Evolutionary conservation across 192 early-diverging fungal genomes (phyloP).

Genomic region (Linnemannia elongata): DNA sequence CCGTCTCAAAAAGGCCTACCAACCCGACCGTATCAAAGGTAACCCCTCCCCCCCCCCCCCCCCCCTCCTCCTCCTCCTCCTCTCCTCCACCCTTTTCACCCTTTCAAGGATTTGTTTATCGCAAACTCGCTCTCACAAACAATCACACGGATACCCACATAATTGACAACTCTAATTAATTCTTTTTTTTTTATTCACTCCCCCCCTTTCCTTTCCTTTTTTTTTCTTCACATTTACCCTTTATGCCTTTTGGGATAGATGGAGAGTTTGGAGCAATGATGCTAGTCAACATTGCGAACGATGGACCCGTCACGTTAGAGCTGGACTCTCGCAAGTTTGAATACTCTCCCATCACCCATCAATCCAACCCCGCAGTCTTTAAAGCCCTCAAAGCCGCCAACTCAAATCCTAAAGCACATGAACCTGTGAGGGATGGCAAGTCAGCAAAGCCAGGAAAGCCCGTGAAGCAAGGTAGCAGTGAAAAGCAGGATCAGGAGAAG

Average conservation of each 20-base stretch:
- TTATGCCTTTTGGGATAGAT: constrained; percentile 59
- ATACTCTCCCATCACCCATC: constrained; percentile 44
- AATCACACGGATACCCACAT: not conserved
- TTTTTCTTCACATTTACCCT: not conserved
- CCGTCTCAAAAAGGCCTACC: constrained; percentile 73
- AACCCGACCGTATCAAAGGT: constrained; percentile 81
- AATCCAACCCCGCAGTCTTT: constrained; percentile 9
- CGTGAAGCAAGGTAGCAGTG: not conserved
- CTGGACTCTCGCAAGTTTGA: constrained; percentile 69
- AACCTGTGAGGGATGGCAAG: not conserved
- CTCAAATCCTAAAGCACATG: not conserved
- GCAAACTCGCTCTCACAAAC: not conserved
- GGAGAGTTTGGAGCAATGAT: constrained; percentile 98
- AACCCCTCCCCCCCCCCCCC: not conserved
- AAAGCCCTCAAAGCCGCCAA: constrained; percentile 18
- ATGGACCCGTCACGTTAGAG: constrained; percentile 73
- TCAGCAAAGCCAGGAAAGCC: not conserved
- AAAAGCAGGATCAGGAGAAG: too few species aligned
- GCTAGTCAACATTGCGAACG: constrained; percentile 90
- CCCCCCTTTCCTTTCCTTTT: too few species aligned
- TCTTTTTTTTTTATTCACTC: too few species aligned
- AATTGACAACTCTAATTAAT: not conserved
- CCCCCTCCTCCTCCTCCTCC: too few species aligned
- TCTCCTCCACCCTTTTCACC: too few species aligned
- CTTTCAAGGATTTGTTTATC: not conserved